Percentiles rank a stretch among this genome's conserved stretches.
phyloP scores from a whole-genome alignment of 257 asterid genomes.

The Nicotiana sylvestris region DNA sequence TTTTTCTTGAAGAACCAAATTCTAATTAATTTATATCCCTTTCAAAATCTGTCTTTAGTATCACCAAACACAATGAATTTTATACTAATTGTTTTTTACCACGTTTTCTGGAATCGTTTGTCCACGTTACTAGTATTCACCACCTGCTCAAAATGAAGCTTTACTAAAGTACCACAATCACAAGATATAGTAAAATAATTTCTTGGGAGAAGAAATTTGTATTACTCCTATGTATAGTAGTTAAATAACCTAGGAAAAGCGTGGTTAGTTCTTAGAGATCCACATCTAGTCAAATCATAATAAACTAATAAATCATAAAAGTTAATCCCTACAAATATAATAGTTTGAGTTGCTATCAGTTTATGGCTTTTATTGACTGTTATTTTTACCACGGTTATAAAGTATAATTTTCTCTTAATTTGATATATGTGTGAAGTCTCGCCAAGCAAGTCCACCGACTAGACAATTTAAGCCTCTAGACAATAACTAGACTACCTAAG shows the following conservation, averaged over 20 bases:
- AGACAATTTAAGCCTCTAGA: no score
- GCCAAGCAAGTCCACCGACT: no score
- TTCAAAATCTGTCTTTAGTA: neutral
- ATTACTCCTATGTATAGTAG: no score
- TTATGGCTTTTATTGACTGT: no score
- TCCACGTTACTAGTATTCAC: neutral
- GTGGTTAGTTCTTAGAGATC: neutral
- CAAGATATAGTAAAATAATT: neutral
- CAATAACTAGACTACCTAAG: neutral
- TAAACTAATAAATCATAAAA: neutral
- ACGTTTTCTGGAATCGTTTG: neutral
- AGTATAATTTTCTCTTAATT: no score
- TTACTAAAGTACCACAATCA: neutral
- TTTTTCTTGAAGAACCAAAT: neutral
- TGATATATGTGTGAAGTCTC: no score
- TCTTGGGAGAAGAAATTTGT: neutral
- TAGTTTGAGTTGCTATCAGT: no score
- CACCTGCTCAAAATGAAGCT: slow-evolving; percentile 5
- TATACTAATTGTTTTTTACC: neutral
- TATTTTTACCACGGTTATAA: no score
- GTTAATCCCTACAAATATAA: neutral
- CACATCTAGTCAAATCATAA: neutral
- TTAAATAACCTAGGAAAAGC: neutral
- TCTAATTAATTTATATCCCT: neutral
- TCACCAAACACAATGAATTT: slow-evolving; percentile 7